Conservation (phyloP, 495 filamentous ascomycete species). For the Aspergillus asperescens region DNA sequence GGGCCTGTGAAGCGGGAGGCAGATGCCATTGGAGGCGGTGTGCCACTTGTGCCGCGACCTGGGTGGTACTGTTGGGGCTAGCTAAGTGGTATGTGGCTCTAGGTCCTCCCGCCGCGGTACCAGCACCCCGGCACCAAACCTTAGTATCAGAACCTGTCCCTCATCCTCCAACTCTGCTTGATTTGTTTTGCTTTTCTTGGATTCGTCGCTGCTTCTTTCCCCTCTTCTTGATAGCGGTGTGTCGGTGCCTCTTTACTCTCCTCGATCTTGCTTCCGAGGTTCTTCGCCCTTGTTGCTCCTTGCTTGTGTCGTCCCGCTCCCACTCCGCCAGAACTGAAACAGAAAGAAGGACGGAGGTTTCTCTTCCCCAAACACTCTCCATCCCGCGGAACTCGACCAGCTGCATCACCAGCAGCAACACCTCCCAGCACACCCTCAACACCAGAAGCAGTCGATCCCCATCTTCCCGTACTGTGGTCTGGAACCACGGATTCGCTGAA, state of each 20-base stretch:
- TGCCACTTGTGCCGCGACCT: background rate
- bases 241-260: background rate
- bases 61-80: background rate
- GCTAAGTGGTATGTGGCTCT: background rate
- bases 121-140: no score
- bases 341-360: background rate
- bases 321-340: background rate
- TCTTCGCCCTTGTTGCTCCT: background rate
- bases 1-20: conserved; percentile 1
- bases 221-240: background rate
- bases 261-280: background rate
- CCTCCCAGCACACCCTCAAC: background rate
- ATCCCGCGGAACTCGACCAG: background rate
- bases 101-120: no score
- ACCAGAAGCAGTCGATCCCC: background rate
- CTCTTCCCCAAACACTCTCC: background rate
- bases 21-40: conserved; percentile 9
- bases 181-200: conserved; percentile 7
- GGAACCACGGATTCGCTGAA: conserved; percentile 12
- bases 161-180: background rate
- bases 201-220: background rate
- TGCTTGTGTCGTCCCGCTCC: background rate
- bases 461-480: background rate
- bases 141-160: background rate
- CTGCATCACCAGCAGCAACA: background rate